Evolutionary conservation across 352 stramenopile genomes (phyloP).

Genomic region (Phytophthora pinifolia): DNA sequence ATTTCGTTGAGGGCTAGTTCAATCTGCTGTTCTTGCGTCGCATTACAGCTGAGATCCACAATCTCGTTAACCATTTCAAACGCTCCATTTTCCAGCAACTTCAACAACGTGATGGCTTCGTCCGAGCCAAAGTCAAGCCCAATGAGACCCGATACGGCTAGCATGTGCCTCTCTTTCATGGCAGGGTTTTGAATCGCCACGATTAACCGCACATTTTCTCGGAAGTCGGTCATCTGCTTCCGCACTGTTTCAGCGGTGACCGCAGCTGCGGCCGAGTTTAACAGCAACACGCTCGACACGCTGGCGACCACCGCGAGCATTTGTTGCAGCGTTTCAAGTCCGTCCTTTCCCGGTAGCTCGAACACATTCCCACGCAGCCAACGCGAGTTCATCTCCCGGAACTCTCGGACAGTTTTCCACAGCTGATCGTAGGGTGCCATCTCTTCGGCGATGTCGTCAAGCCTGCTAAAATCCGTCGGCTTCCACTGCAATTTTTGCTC

Average conservation of each 20-base stretch:
- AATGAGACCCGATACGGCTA: slow-evolving; percentile 51
- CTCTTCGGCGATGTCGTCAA: slow-evolving; percentile 74
- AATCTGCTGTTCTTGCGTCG: slow-evolving; percentile 66
- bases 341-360: slow-evolving; percentile 61
- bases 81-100: slow-evolving; percentile 67
- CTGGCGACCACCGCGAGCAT: slow-evolving; percentile 58
- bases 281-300: slow-evolving; percentile 57
- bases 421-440: slow-evolving; percentile 79
- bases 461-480: slow-evolving; percentile 62
- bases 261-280: slow-evolving; percentile 54
- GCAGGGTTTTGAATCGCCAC: slow-evolving; percentile 64
- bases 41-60: slow-evolving; percentile 64
- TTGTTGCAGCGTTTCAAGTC: slow-evolving; percentile 41
- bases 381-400: slow-evolving; percentile 65
- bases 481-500: slow-evolving; percentile 74
- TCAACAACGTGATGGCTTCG: slow-evolving; percentile 66
- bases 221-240: slow-evolving; percentile 81
- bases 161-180: slow-evolving; percentile 67
- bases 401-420: slow-evolving; percentile 71
- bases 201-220: slow-evolving; percentile 64
- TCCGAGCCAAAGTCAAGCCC: slow-evolving; percentile 49
- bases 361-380: slow-evolving; percentile 73
- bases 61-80: slow-evolving; percentile 54
- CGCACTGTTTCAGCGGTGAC: slow-evolving; percentile 73
- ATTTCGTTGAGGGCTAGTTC: slow-evolving; percentile 53